Conservation (phyloP, 1,284 basidiomycete genomes). For the Trametes pubescens region DNA sequence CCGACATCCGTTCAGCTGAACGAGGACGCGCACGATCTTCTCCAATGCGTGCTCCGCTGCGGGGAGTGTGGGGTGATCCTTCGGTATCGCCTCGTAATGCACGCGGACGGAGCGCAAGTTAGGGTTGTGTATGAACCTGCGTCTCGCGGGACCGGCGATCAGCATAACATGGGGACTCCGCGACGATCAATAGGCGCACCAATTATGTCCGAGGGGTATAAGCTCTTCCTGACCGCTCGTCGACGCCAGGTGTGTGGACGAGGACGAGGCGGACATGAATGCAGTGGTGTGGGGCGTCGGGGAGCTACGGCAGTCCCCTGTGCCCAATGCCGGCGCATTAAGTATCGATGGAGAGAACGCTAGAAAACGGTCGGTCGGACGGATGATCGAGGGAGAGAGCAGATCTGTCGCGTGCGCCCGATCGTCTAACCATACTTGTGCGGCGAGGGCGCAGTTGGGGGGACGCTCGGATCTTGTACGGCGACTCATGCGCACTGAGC, state of each 20-base stretch:
- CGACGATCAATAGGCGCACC: slow-evolving; percentile 7
- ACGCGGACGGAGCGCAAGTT: slow-evolving; percentile 26
- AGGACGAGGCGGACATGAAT: slow-evolving; percentile 21
- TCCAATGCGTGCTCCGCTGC: slow-evolving; percentile 25
- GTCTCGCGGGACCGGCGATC: no score
- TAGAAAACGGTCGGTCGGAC: slow-evolving; percentile 9
- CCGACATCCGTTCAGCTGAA: slow-evolving; percentile 20
- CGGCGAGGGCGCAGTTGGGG: background rate
- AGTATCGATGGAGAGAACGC: background rate
- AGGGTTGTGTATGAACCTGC: slow-evolving; percentile 35
- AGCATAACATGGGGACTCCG: background rate
- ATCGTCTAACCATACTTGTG: slow-evolving; percentile 12
- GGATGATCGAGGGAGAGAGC: slow-evolving; percentile 7
- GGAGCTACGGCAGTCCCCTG: slow-evolving; percentile 15
- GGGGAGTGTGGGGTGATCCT: slow-evolving; percentile 21
- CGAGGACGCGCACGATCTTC: slow-evolving; percentile 25
- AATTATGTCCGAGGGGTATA: slow-evolving; percentile 30
- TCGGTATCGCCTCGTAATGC: slow-evolving; percentile 30
- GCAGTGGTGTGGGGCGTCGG: slow-evolving; percentile 11
- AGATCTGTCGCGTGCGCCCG: slow-evolving; percentile 3
- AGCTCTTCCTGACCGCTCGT: slow-evolving; percentile 26
- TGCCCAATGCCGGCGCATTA: slow-evolving; percentile 5
- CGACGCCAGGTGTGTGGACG: slow-evolving; percentile 17
- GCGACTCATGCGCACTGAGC: background rate
- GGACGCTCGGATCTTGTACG: slow-evolving; percentile 8